These are phyloP conservation scores for Claviceps paspali DNA, from an alignment of 2,329 filamentous ascomycete genomes.

Conservation along the genomic window DNA sequence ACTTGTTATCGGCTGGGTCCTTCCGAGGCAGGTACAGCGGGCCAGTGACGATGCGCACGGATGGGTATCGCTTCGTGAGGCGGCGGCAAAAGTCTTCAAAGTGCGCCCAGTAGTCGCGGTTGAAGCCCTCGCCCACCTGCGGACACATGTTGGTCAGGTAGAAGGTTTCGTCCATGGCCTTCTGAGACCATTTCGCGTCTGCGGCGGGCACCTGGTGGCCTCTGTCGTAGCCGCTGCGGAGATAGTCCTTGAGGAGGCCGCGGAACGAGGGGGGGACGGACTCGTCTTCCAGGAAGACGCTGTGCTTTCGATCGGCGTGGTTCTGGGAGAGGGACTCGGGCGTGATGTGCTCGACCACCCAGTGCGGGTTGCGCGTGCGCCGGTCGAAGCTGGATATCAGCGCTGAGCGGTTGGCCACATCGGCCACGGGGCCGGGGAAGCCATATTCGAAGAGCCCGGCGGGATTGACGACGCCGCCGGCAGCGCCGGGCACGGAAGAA, in stretches of 20 bases:
- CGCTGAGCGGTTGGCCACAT: constrained; percentile 61
- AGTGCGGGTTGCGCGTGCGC: constrained; percentile 76
- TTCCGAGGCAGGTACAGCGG: constrained; percentile 82
- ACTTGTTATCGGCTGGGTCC: constrained; percentile 75
- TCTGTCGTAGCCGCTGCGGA: constrained; percentile 83
- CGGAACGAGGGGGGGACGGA: constrained; percentile 74
- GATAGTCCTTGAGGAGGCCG: constrained; percentile 84
- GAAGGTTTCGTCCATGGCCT: constrained; percentile 92
- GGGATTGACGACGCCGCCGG: constrained; percentile 48
- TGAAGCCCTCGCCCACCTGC: constrained; percentile 96
- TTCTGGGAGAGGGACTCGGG: constrained; percentile 60
- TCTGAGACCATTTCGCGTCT: constrained; percentile 89
- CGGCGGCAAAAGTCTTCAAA: constrained; percentile 93
- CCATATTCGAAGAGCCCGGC: constrained; percentile 70
- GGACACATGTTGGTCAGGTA: constrained; percentile 93
- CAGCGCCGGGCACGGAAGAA: constrained; percentile 14
- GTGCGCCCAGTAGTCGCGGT: constrained; percentile 98
- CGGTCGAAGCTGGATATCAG: constrained; percentile 85
- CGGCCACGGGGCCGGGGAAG: constrained; percentile 80
- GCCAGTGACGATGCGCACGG: constrained; percentile 81
- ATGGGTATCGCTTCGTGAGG: constrained; percentile 66
- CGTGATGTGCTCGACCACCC: constrained; percentile 95
- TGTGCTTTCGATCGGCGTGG: constrained; percentile 73
- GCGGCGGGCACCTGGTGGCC: constrained; percentile 96
- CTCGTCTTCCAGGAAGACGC: constrained; percentile 67